Evolutionary conservation across 1,284 basidiomycete genomes (phyloP).

Genomic region (Cutaneotrichosporon dermatis): DNA sequence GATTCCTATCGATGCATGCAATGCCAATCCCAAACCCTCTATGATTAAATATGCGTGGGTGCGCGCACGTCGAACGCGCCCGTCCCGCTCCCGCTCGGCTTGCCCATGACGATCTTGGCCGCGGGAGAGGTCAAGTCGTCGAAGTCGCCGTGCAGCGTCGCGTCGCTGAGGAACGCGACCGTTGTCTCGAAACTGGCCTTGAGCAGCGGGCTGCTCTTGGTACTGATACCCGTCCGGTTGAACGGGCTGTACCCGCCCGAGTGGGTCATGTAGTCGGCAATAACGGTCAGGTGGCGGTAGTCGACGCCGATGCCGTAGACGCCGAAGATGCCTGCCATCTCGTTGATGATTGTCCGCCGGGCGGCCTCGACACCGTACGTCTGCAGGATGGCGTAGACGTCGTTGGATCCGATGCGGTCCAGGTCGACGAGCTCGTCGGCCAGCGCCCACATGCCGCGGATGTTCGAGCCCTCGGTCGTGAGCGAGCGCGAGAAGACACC

Average conservation of each 20-base stretch:
- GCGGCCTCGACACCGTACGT: conserved; percentile 98
- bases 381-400: conserved; percentile 85
- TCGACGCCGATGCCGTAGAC: conserved; percentile 97
- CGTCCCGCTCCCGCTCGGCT: conserved; percentile 76
- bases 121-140: conserved; percentile 80
- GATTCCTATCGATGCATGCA: not conserved
- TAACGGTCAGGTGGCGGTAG: conserved; percentile 88
- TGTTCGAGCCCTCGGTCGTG: conserved; percentile 75
- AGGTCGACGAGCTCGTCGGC: conserved; percentile 74
- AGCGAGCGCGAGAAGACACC: conserved; percentile 47
- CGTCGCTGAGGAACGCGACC: conserved; percentile 89
- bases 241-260: conserved; percentile 97
- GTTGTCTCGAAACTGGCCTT: conserved; percentile 99
- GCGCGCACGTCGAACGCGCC: conserved; percentile 69
- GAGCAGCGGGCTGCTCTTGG: conserved; percentile 84
- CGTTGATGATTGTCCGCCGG: conserved; percentile 74
- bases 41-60: conserved; percentile 11
- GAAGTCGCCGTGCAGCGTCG: conserved; percentile 88
- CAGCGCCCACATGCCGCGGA: conserved; percentile 85
- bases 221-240: conserved; percentile 89
- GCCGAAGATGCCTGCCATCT: conserved; percentile 89
- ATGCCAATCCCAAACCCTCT: conserved; percentile 3
- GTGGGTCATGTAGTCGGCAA: conserved; percentile 99
- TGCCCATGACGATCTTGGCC: conserved; percentile 84
- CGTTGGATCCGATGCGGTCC: conserved; percentile 85